Evolutionary conservation across 2,329 filamentous ascomycete genomes (phyloP).

Genomic region (Neoarthrinium moseri): DNA sequence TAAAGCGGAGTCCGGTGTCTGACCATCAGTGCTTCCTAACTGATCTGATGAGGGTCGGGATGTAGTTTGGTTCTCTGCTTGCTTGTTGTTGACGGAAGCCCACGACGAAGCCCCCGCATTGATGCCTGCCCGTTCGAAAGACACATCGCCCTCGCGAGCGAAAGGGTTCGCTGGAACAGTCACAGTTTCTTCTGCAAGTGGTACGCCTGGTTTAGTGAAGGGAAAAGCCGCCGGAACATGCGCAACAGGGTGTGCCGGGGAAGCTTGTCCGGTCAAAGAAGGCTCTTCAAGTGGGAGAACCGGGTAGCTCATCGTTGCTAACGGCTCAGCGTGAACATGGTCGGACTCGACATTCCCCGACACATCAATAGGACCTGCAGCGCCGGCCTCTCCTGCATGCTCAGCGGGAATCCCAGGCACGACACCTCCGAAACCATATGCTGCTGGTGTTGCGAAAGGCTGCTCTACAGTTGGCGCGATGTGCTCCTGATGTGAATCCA

Average conservation of each 20-base stretch:
- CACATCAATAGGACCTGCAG: not conserved
- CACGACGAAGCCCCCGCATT: constrained; percentile 18
- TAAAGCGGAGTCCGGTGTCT: constrained; percentile 23
- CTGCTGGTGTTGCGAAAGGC: not conserved
- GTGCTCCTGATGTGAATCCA: not conserved
- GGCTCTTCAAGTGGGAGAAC: not conserved
- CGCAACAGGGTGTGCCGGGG: not conserved
- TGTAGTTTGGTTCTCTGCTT: constrained; percentile 5
- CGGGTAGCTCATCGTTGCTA: not conserved
- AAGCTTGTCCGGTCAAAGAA: not conserved
- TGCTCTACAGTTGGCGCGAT: constrained; percentile 2
- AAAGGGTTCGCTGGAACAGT: constrained; percentile 2
- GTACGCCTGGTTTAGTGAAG: not conserved
- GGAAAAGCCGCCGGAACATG: not conserved
- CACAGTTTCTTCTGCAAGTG: not conserved
- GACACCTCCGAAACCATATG: not conserved
- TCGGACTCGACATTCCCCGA: not conserved
- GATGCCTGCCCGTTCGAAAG: not conserved
- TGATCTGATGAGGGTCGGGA: constrained; percentile 14
- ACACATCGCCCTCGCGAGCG: not conserved
- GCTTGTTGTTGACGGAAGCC: constrained; percentile 23
- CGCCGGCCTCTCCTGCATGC: too few relatives aligned
- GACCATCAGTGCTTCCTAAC: constrained; percentile 18
- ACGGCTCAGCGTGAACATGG: not conserved
- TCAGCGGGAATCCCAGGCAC: not conserved